phyloP scores from a whole-genome alignment of 345 rosid species.

The Hypericum androsaemum region DNA sequence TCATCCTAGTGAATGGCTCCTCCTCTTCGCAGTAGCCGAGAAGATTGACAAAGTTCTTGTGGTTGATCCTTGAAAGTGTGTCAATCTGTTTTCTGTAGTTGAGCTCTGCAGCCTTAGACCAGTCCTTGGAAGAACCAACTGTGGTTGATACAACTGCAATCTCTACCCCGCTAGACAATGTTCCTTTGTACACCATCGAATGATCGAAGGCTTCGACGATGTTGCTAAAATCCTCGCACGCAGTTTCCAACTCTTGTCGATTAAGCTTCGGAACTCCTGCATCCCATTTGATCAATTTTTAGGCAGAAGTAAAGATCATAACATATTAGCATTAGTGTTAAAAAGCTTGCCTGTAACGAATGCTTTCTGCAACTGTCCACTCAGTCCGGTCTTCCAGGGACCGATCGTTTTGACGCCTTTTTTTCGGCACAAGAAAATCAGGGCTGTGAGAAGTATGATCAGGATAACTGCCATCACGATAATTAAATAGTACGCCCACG shows the following conservation, averaged over 20 bases:
- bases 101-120: constrained; percentile 58
- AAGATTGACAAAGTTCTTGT: constrained; percentile 8
- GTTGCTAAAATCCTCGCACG: constrained; percentile 98
- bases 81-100: constrained; percentile 39
- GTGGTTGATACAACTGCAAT: constrained; percentile 65
- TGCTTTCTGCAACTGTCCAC: constrained; percentile 92
- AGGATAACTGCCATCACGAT: constrained; percentile 28
- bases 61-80: neutral
- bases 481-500: constrained; percentile 45
- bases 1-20: constrained; percentile 10
- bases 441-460: constrained; percentile 21
- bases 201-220: constrained; percentile 56
- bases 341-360: constrained; percentile 57
- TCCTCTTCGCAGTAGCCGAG: constrained; percentile 5
- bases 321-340: neutral
- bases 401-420: constrained; percentile 47
- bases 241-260: constrained; percentile 76
- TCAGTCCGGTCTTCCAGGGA: constrained; percentile 94
- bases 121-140: constrained; percentile 41
- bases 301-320: neutral
- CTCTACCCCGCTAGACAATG: constrained; percentile 95
- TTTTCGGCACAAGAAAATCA: constrained; percentile 34
- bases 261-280: constrained; percentile 94
- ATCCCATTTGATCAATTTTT: too few species aligned
- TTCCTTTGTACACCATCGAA: constrained; percentile 76